A percentile compares a stretch with the other conserved stretches of the same genome.
phyloP scores from a whole-genome alignment of 345 rosid genomes.

The Eucalyptus paniculata region DNA sequence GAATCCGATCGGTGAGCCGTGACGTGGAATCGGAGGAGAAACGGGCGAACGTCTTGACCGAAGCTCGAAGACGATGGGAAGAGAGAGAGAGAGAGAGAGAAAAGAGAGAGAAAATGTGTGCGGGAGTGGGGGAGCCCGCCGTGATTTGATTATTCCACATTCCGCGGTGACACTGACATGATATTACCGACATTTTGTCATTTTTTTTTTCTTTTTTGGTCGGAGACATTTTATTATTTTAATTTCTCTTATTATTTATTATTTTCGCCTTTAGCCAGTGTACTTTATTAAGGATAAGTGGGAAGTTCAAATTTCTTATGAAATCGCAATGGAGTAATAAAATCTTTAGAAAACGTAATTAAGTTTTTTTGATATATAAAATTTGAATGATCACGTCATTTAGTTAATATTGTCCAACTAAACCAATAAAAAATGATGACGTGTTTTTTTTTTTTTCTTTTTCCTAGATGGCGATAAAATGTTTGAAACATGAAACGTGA shows the following conservation, averaged over 20 bases:
- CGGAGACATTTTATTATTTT: not conserved
- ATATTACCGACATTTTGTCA: not conserved
- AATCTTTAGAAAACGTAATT: too few species aligned
- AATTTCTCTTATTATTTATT: not conserved
- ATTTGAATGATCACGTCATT: fast-evolving
- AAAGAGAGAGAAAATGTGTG: not conserved
- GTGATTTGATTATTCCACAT: not conserved
- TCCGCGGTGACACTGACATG: not conserved
- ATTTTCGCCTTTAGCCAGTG: not conserved
- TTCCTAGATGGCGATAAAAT: fast-evolving
- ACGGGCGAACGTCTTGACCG: not conserved
- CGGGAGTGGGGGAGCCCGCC: not conserved
- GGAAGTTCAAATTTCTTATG: not conserved
- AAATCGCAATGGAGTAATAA: fast-evolving
- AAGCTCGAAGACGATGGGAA: not conserved
- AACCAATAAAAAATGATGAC: fast-evolving
- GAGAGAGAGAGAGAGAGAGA: not conserved
- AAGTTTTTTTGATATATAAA: fast-evolving
- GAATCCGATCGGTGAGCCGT: not conserved
- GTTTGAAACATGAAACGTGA: fast-evolving
- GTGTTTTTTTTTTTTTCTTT: fast-evolving
- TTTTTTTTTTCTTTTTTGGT: not conserved
- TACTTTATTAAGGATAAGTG: not conserved
- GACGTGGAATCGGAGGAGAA: not conserved
- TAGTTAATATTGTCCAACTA: fast-evolving